Conservation (phyloP, 768 basidiomycete genomes). For the Russula compacta region DNA sequence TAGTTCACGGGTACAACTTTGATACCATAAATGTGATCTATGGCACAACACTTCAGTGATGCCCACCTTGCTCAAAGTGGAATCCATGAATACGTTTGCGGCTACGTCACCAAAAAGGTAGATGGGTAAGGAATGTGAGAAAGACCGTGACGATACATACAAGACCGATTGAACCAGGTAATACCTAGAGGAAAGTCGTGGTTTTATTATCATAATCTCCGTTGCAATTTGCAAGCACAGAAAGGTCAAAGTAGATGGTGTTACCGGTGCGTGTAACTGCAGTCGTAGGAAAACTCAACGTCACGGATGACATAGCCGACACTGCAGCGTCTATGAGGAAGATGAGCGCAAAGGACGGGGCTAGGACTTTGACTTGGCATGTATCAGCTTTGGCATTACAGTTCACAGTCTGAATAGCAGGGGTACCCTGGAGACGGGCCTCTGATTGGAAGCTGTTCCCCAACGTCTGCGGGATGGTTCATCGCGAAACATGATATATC, state of each 20-base stretch:
- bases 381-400: constrained; percentile 47
- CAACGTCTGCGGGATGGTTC: constrained; percentile 37
- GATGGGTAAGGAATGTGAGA: not conserved
- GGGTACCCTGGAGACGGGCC: constrained; percentile 50
- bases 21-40: not conserved
- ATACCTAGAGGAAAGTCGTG: constrained; percentile 25
- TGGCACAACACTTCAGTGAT: not conserved
- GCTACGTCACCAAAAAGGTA: not conserved
- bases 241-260: constrained; percentile 46
- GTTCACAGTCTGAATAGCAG: constrained; percentile 45
- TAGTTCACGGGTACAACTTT: not conserved
- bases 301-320: constrained; percentile 31
- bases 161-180: not conserved
- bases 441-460: constrained; percentile 56
- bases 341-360: constrained; percentile 68
- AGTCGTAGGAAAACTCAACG: constrained; percentile 42
- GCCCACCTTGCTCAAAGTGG: not conserved
- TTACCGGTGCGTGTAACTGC: constrained; percentile 46
- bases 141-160: not conserved
- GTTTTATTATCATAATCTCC: constrained; percentile 36
- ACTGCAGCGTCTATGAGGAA: constrained; percentile 45
- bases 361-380: constrained; percentile 54
- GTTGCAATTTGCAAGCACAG: constrained; percentile 55
- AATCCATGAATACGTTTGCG: not conserved
- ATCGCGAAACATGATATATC: not conserved